Conservation (phyloP, 306 rosid species). For the Lathyrus sativus region DNA sequence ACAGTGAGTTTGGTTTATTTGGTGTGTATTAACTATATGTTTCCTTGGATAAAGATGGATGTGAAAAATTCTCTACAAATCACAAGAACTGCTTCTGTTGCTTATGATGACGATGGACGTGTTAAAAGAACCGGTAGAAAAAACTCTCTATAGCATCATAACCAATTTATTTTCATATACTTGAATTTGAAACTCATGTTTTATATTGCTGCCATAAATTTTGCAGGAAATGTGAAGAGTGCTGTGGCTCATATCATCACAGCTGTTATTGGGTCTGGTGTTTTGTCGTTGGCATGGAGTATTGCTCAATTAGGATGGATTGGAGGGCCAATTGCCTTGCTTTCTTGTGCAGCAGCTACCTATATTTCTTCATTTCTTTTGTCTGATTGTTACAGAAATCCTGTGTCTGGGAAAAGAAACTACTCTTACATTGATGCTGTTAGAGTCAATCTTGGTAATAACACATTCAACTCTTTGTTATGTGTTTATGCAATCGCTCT, state of each 20-base stretch:
- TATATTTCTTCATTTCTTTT: slow-evolving; percentile 53
- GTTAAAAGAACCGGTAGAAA: slow-evolving; percentile 57
- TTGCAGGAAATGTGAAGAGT: slow-evolving; percentile 54
- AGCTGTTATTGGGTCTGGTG: slow-evolving; percentile 57
- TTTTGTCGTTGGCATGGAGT: slow-evolving; percentile 75
- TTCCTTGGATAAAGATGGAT: slow-evolving; percentile 48
- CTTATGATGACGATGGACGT: slow-evolving; percentile 64
- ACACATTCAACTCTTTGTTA: slow-evolving; percentile 3
- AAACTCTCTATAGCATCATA: slow-evolving; percentile 15
- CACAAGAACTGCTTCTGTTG: slow-evolving; percentile 27
- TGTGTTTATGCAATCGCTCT: neutral
- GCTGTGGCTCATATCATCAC: slow-evolving; percentile 48
- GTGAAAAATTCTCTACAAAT: slow-evolving; percentile 49
- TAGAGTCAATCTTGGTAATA: slow-evolving; percentile 54
- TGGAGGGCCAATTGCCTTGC: slow-evolving; percentile 58
- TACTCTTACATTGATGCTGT: slow-evolving; percentile 67
- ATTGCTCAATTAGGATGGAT: slow-evolving; percentile 69
- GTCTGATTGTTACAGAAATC: slow-evolving; percentile 22
- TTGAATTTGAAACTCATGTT: slow-evolving; percentile 27
- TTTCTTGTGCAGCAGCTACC: slow-evolving; percentile 52
- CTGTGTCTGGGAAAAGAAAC: slow-evolving; percentile 67
- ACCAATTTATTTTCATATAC: slow-evolving; percentile 12
- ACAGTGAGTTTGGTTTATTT: neutral
- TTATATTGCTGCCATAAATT: neutral
- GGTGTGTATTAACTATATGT: neutral